These are phyloP conservation scores for Sergeia podlipaevii DNA, from an alignment of 208 protist species.

Conservation along the genomic window DNA sequence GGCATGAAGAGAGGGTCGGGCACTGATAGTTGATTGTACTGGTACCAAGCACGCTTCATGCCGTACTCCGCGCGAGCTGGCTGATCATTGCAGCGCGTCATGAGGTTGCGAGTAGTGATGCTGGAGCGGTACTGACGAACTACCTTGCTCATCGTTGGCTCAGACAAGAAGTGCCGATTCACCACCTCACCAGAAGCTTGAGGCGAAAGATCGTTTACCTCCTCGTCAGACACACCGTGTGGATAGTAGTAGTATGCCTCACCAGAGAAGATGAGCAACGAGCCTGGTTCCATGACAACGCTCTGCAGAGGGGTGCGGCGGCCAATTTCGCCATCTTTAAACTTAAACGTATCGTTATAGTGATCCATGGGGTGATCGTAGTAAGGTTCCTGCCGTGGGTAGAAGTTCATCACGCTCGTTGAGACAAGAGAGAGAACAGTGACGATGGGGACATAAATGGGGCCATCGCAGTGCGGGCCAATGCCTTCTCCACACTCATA, in stretches of 20 bases:
- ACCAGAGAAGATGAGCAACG: conserved; percentile 76
- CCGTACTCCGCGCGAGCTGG: conserved; percentile 69
- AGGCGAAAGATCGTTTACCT: conserved; percentile 46
- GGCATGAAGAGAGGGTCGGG: conserved; percentile 55
- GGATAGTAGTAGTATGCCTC: conserved; percentile 86
- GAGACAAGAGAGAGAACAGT: conserved; percentile 77
- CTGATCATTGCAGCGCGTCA: conserved; percentile 85
- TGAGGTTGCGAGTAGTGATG: conserved; percentile 84
- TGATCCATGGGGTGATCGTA: conserved; percentile 81
- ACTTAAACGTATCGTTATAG: conserved; percentile 93
- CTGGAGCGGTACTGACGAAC: conserved; percentile 67
- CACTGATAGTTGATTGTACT: conserved; percentile 67
- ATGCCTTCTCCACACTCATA: conserved; percentile 85
- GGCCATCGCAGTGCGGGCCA: conserved; percentile 84
- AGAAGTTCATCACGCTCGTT: conserved; percentile 86
- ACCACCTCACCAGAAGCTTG: conserved; percentile 62
- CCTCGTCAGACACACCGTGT: conserved; percentile 78
- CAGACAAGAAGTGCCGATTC: conserved; percentile 67
- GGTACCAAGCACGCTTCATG: conserved; percentile 87
- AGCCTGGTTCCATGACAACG: conserved; percentile 86
- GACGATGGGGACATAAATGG: conserved; percentile 86
- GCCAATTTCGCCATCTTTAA: conserved; percentile 66
- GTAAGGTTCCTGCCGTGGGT: conserved; percentile 72
- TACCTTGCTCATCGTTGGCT: conserved; percentile 45
- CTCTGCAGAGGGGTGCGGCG: conserved; percentile 49